These are phyloP conservation scores for Ilyonectria destructans DNA, from an alignment of 2,329 filamentous ascomycete genomes.

Conservation along the genomic window DNA sequence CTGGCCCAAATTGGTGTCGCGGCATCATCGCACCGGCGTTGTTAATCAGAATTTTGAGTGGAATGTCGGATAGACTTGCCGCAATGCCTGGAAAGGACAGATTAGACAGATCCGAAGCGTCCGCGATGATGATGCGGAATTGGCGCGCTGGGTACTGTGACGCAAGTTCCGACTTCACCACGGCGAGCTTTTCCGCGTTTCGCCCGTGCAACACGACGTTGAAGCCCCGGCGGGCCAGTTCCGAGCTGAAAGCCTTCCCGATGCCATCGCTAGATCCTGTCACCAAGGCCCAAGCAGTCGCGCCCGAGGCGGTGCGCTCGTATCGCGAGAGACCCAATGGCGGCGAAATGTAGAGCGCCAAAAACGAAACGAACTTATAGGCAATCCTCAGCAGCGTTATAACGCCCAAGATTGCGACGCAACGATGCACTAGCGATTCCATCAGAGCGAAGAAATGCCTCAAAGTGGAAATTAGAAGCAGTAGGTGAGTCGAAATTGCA, in stretches of 20 bases:
- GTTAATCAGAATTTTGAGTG: conserved; percentile 54
- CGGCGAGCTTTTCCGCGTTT: conserved; percentile 49
- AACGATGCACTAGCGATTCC: too few relatives aligned
- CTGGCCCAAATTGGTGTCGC: conserved; percentile 8
- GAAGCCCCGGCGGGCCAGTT: conserved; percentile 54
- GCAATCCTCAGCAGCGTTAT: too few relatives aligned
- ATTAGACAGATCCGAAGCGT: conserved; percentile 36
- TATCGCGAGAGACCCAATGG: conserved; percentile 6
- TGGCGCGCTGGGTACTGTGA: conserved; percentile 40
- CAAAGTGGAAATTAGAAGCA: too few relatives aligned
- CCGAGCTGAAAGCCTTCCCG: conserved; percentile 53
- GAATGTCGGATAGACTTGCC: neutral
- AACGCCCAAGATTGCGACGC: too few relatives aligned
- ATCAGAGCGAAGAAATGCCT: too few relatives aligned
- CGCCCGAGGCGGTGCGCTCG: conserved; percentile 33
- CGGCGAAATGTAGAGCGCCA: too few relatives aligned
- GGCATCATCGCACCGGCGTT: conserved; percentile 48
- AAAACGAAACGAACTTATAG: too few relatives aligned
- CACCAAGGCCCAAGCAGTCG: conserved; percentile 51
- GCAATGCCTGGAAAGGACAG: conserved; percentile 2
- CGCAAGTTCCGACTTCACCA: conserved; percentile 47
- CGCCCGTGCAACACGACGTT: conserved; percentile 55
- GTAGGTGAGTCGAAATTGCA: too few relatives aligned
- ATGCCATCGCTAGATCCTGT: conserved; percentile 56
- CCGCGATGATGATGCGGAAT: conserved; percentile 51